Evolutionary conservation across 2,329 filamentous ascomycete genomes (phyloP).

Genomic region (Colletotrichum costaricense): DNA sequence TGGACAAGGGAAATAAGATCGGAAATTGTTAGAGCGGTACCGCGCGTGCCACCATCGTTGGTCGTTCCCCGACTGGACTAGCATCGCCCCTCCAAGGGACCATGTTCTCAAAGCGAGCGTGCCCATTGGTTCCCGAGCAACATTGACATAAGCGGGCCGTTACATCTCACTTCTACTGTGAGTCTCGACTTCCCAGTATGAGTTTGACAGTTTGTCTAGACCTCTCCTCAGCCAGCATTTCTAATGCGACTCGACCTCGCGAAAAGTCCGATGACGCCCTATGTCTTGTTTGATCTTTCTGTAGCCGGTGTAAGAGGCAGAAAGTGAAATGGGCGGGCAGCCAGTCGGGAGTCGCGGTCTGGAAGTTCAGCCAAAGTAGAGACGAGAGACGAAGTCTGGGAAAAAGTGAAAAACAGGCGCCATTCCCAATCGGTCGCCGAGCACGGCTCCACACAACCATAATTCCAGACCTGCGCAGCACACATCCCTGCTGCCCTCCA

Average conservation of each 20-base stretch:
- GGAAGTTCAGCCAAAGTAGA: constrained; percentile 11
- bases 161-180: constrained; percentile 6
- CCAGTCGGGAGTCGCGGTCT: constrained; percentile 18
- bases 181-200: not conserved
- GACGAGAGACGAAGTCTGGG: constrained; percentile 25
- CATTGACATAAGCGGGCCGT: constrained; percentile 24
- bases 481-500: constrained; percentile 13
- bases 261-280: constrained; percentile 5
- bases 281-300: constrained; percentile 19
- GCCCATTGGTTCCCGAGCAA: constrained; percentile 2
- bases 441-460: constrained; percentile 12
- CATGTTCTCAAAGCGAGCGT: constrained; percentile 14
- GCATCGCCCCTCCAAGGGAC: constrained; percentile 12
- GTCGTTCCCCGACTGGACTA: not conserved
- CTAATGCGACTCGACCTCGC: not conserved
- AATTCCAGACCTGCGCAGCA: not conserved
- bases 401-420: constrained; percentile 31
- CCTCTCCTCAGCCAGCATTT: not conserved
- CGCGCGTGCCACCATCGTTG: not conserved
- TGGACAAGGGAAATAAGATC: not conserved
- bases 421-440: constrained; percentile 27
- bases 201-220: not conserved
- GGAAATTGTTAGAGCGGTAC: constrained; percentile 10
- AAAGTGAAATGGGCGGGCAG: constrained; percentile 22
- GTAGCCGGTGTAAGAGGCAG: constrained; percentile 18